phyloP scores from a whole-genome alignment of 768 basidiomycete species.

The Termitomyces sp. region DNA sequence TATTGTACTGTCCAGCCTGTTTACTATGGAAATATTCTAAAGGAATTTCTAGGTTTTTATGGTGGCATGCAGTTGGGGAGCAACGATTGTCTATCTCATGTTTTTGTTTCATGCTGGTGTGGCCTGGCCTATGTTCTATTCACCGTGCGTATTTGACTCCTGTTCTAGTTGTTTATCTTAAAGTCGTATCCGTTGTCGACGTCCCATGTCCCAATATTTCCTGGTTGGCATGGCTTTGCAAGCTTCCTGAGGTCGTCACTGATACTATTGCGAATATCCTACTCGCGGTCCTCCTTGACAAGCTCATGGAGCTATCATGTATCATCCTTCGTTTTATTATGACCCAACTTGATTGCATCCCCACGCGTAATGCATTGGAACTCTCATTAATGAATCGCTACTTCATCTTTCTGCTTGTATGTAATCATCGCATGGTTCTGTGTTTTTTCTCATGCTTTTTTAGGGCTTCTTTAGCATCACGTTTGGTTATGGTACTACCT shows the following conservation, averaged over 20 bases:
- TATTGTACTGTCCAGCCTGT: slow-evolving; percentile 16
- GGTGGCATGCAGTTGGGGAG: slow-evolving; percentile 61
- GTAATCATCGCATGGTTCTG: slow-evolving; percentile 23
- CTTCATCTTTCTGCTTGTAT: slow-evolving; percentile 86
- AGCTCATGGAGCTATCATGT: slow-evolving; percentile 84
- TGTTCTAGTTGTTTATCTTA: slow-evolving; percentile 69
- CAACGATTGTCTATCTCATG: too few species aligned
- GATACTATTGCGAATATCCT: slow-evolving; percentile 86
- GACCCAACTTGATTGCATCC: slow-evolving; percentile 78
- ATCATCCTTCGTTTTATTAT: slow-evolving; percentile 78
- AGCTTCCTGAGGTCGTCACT: slow-evolving; percentile 54
- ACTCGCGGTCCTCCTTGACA: slow-evolving; percentile 80
- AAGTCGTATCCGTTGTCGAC: slow-evolving; percentile 73
- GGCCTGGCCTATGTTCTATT: slow-evolving; percentile 18
- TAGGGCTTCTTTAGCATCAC: slow-evolving; percentile 93
- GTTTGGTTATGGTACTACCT: slow-evolving; percentile 71
- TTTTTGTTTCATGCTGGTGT: too few species aligned
- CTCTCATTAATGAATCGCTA: slow-evolving; percentile 88
- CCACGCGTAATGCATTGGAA: slow-evolving; percentile 77
- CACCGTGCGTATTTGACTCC: neutral
- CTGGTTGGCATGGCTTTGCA: slow-evolving; percentile 86
- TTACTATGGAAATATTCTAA: neutral
- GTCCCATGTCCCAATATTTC: slow-evolving; percentile 53
- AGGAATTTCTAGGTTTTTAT: slow-evolving; percentile 34
- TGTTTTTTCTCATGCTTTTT: neutral